Evolutionary conservation across 2,329 filamentous ascomycete genomes (phyloP).

Genomic region (Pseudogymnoascus sp.): DNA sequence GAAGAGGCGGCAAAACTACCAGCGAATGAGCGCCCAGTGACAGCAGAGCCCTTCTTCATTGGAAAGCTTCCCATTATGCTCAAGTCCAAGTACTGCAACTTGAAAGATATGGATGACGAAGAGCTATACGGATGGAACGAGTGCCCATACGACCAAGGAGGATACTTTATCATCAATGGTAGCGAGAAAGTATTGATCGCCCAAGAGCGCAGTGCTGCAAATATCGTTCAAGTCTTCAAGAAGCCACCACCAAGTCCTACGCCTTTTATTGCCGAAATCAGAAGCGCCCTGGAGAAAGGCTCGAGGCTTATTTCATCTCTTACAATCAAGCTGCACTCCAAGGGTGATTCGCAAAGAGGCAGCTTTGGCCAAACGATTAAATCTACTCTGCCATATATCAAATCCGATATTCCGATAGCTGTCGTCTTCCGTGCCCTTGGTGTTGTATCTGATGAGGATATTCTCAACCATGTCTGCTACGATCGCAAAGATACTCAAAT

Average conservation of each 20-base stretch:
- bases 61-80: conserved; percentile 97
- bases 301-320: conserved; percentile 90
- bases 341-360: conserved; percentile 71
- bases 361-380: conserved; percentile 83
- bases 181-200: conserved; percentile 98
- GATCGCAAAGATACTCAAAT: conserved; percentile 92
- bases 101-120: conserved; percentile 76
- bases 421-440: conserved; percentile 94
- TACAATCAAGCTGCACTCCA: conserved; percentile 81
- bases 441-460: conserved; percentile 95
- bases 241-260: conserved; percentile 90
- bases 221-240: conserved; percentile 98
- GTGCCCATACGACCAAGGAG: conserved; percentile 95
- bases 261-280: conserved; percentile 89
- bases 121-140: conserved; percentile 88
- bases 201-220: conserved; percentile 93
- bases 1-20: conserved; percentile 20
- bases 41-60: conserved; percentile 65
- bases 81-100: conserved; percentile 89
- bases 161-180: conserved; percentile 98
- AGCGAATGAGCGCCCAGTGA: conserved; percentile 28
- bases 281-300: conserved; percentile 92
- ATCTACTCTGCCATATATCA: conserved; percentile 87
- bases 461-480: conserved; percentile 95
- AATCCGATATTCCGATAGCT: conserved; percentile 84